Base-by-base conservation (phyloP, 1,284 basidiomycete genomes). In the Puccinia brachypodii region DNA sequence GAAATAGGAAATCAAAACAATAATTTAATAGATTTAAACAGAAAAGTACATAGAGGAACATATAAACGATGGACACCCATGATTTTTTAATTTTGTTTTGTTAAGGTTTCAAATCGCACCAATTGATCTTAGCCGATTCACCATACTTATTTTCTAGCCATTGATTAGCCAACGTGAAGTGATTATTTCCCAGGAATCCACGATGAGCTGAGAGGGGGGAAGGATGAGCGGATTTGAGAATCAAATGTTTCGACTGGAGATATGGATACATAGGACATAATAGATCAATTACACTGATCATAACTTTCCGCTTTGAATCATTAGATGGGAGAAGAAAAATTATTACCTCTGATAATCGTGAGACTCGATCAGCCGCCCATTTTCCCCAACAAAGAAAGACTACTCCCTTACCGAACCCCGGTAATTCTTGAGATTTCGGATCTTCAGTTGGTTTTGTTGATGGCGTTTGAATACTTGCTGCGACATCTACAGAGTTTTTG, bases 101-200 rank as follows among this genome's bases (percentile, higher is more conserved):
- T 62, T 14, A 62, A 36, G 60, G 60, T 31, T 62, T 62, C 25
- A 81, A 47, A 74, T 44, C 28, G 40, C 78, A 81, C 86, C 86
- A 87, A 36, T 84, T 83, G 31, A 87, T 85, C 28, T 83, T 84
- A 0, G 86, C 86, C 4, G 83, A 68, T 31, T 83, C 82, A 7
- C 86, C 86, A 44, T 86, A 86, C 6, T 85, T 82, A 22, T 68
- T 74, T 56, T 83, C 82, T 28, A 87, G 83, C 86, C 86, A 87
- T 4, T 85, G 85, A 83, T 87, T 87, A 1, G 86, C 85, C 53
- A 85, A 83, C 50, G 84, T 84, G 81, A 87, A 87, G 78, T 87
- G 86, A 4, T 85, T 85, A 60, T 87, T 87, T 22, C 86, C 86
- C 16, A 87, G 78, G 82, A 87, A 87, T 7, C 86, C 86, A 38